phyloP scores from a whole-genome alignment of 768 basidiomycete genomes.

The Pilatotrama ljubarskyi region DNA sequence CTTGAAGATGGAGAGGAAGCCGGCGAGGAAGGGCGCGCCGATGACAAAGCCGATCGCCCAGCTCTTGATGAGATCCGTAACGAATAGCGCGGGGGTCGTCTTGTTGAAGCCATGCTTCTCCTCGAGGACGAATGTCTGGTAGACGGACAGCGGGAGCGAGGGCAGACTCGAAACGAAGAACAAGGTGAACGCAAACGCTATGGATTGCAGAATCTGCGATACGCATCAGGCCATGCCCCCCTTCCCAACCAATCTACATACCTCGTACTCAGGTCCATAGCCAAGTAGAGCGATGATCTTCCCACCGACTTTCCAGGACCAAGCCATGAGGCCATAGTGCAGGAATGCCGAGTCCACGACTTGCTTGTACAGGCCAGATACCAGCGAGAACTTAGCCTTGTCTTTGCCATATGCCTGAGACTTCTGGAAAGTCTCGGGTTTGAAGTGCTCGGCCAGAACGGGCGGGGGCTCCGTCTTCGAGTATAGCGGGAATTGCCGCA shows the following conservation, averaged over 20 bases:
- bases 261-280: slow-evolving; percentile 73
- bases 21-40: slow-evolving; percentile 83
- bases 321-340: slow-evolving; percentile 77
- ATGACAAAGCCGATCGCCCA: slow-evolving; percentile 71
- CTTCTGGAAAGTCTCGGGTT: slow-evolving; percentile 73
- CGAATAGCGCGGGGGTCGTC: slow-evolving; percentile 73
- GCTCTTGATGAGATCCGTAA: slow-evolving; percentile 78
- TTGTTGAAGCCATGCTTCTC: slow-evolving; percentile 98
- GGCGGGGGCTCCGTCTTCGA: slow-evolving; percentile 71
- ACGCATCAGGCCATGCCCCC: too few species aligned
- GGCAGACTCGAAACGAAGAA: slow-evolving; percentile 67
- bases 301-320: slow-evolving; percentile 76
- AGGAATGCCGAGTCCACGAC: slow-evolving; percentile 67
- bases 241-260: slow-evolving; percentile 35
- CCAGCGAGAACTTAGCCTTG: slow-evolving; percentile 81
- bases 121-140: slow-evolving; percentile 92
- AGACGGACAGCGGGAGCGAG: slow-evolving; percentile 72
- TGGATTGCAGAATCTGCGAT: slow-evolving; percentile 84
- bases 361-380: slow-evolving; percentile 76
- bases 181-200: slow-evolving; percentile 71
- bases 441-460: slow-evolving; percentile 69
- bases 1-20: slow-evolving; percentile 85
- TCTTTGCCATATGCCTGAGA: slow-evolving; percentile 90
- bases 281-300: slow-evolving; percentile 50
- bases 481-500: slow-evolving; percentile 86